phyloP scores from a whole-genome alignment of 768 basidiomycete species.

The Leccinum uliginosum region DNA sequence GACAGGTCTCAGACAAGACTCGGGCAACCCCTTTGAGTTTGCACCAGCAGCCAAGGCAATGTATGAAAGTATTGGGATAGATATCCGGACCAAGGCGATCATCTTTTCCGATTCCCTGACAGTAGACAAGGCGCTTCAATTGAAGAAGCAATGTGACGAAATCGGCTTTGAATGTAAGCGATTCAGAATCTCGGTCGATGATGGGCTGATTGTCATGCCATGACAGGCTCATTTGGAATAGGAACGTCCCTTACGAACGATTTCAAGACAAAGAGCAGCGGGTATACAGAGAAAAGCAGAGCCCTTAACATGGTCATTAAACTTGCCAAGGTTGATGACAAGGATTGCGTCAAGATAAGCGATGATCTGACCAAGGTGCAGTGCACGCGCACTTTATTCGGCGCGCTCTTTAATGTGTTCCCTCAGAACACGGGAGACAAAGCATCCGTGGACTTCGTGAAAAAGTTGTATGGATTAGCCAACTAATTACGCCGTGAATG shows the following conservation, averaged over 20 bases:
- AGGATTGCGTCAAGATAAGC: conserved; percentile 87
- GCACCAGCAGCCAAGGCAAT: conserved; percentile 67
- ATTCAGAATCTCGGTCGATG: not conserved
- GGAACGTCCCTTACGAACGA: conserved; percentile 90
- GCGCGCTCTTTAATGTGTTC: not conserved
- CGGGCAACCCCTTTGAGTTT: conserved; percentile 84
- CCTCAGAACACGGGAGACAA: conserved; percentile 67
- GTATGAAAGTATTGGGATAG: conserved; percentile 68
- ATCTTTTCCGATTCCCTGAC: conserved; percentile 84
- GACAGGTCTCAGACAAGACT: conserved; percentile 88
- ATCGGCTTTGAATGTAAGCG: conserved; percentile 63
- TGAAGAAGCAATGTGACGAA: conserved; percentile 69
- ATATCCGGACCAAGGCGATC: conserved; percentile 59
- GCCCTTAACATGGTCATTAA: conserved; percentile 96
- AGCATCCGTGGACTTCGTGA: conserved; percentile 56
- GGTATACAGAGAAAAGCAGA: conserved; percentile 59
- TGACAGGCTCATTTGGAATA: conserved; percentile 82
- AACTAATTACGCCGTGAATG: not conserved
- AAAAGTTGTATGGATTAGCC: conserved; percentile 27
- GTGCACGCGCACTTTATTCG: not conserved
- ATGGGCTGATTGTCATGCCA: not conserved
- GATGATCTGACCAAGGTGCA: conserved; percentile 82
- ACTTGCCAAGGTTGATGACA: conserved; percentile 65
- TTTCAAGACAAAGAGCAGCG: conserved; percentile 48
- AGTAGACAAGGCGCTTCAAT: conserved; percentile 60